Evolutionary conservation across 1,284 basidiomycete genomes (phyloP).

Genomic region (Malassezia caprae): DNA sequence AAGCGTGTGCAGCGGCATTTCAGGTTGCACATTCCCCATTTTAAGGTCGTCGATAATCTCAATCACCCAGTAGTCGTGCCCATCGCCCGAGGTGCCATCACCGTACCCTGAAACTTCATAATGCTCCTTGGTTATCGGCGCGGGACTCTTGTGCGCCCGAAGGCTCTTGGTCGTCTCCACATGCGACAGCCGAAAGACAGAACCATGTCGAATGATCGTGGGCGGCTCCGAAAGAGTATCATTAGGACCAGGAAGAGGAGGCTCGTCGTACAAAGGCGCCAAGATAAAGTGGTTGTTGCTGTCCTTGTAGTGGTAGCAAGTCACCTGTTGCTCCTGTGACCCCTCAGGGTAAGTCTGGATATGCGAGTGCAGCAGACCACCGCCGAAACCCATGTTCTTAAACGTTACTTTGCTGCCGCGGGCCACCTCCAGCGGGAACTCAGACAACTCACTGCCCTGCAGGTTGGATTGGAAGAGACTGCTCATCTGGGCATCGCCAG

Average conservation of each 20-base stretch:
- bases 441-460: slow-evolving; percentile 79
- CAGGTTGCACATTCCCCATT: slow-evolving; percentile 54
- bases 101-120: slow-evolving; percentile 90
- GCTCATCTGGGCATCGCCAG: slow-evolving; percentile 96
- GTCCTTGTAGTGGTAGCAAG: slow-evolving; percentile 99
- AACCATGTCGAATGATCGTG: slow-evolving; percentile 65
- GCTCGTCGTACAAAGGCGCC: slow-evolving; percentile 66
- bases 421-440: slow-evolving; percentile 60
- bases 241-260: slow-evolving; percentile 25
- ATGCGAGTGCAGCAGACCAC: slow-evolving; percentile 90
- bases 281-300: slow-evolving; percentile 88
- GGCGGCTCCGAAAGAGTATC: slow-evolving; percentile 19
- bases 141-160: slow-evolving; percentile 77
- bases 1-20: slow-evolving; percentile 67
- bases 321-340: slow-evolving; percentile 91
- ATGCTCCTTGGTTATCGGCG: slow-evolving; percentile 79
- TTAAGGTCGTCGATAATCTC: slow-evolving; percentile 78
- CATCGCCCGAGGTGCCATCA: slow-evolving; percentile 73
- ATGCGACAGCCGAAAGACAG: slow-evolving; percentile 72
- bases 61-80: slow-evolving; percentile 81
- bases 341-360: slow-evolving; percentile 85
- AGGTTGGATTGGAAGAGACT: slow-evolving; percentile 97
- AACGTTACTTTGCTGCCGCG: slow-evolving; percentile 82
- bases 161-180: slow-evolving; percentile 72
- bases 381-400: slow-evolving; percentile 96